Conservation (phyloP, 345 rosid species). For the Brassica incana region DNA sequence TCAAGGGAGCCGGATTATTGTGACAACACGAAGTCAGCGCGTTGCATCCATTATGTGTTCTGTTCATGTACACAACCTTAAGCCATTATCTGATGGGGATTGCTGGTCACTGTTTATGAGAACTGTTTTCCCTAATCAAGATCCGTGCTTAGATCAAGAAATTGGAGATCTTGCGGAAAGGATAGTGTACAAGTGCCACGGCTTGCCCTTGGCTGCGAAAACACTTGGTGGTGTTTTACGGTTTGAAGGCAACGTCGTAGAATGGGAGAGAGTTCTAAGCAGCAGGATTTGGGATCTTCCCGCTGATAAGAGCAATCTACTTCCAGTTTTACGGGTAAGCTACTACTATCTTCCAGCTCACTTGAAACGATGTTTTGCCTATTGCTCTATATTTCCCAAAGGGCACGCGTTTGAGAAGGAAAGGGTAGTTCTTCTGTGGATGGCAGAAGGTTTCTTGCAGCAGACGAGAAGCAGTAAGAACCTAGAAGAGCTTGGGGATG, state of each 20-base stretch:
- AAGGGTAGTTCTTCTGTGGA: constrained; percentile 41
- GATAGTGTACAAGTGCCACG: constrained; percentile 45
- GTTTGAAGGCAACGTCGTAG: constrained; percentile 29
- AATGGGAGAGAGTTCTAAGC: constrained; percentile 47
- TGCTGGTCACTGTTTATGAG: constrained; percentile 40
- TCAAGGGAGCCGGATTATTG: constrained; percentile 42
- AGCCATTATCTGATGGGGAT: constrained; percentile 39
- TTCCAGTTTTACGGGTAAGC: constrained; percentile 42
- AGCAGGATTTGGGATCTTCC: constrained; percentile 47
- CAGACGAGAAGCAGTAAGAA: constrained; percentile 28
- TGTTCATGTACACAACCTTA: constrained; percentile 30
- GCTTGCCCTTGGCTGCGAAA: constrained; percentile 47
- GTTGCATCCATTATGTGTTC: constrained; percentile 38
- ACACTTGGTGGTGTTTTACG: constrained; percentile 45
- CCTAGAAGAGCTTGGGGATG: constrained; percentile 42
- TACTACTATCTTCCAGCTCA: constrained; percentile 41
- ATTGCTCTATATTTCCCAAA: constrained; percentile 44
- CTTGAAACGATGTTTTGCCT: constrained; percentile 45
- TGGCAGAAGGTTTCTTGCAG: constrained; percentile 47
- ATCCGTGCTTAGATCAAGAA: constrained; percentile 20
- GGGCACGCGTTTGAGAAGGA: constrained; percentile 43
- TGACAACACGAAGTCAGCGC: constrained; percentile 41
- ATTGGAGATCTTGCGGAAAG: constrained; percentile 41
- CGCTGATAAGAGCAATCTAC: constrained; percentile 33
- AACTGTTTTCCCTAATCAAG: constrained; percentile 27